Conservation (phyloP, 2,329 filamentous ascomycete genomes). For the Ceratocystis variospora region DNA sequence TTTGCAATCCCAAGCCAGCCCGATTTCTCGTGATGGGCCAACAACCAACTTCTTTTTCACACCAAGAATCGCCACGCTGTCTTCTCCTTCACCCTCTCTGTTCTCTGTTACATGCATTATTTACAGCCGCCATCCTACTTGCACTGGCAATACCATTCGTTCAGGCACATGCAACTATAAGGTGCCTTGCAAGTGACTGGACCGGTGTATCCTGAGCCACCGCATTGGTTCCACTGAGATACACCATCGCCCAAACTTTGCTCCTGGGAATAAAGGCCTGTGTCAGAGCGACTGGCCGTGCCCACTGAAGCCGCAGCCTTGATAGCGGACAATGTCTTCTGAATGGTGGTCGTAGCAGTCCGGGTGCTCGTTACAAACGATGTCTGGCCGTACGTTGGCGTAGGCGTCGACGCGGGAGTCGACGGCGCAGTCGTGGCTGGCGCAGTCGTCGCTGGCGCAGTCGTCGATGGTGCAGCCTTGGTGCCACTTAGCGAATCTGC, state of each 20-base stretch:
- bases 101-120: no score
- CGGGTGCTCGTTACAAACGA: constrained; percentile 12
- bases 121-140: constrained; percentile 9
- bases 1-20: background rate
- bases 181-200: constrained; percentile 20
- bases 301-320: no score
- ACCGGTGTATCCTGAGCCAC: constrained; percentile 20
- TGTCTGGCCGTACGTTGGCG: constrained; percentile 14
- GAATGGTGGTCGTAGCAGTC: constrained; percentile 11
- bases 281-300: background rate
- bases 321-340: background rate
- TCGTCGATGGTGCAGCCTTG: constrained; percentile 2
- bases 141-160: constrained; percentile 23
- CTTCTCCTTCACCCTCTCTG: background rate
- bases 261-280: background rate
- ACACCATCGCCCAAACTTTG: constrained; percentile 3
- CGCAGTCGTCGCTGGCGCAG: no score
- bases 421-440: constrained; percentile 17
- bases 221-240: constrained; percentile 22
- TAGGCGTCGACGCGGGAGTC: constrained; percentile 17
- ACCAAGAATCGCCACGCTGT: background rate
- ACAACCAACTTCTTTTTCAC: background rate
- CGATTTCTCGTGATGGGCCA: background rate
- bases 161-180: constrained; percentile 19
- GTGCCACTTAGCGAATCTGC: constrained; percentile 25